Percentiles rank a stretch among this genome's conserved stretches.
phyloP scores from a whole-genome alignment of 257 asterid species.

The Lycium barbarum region DNA sequence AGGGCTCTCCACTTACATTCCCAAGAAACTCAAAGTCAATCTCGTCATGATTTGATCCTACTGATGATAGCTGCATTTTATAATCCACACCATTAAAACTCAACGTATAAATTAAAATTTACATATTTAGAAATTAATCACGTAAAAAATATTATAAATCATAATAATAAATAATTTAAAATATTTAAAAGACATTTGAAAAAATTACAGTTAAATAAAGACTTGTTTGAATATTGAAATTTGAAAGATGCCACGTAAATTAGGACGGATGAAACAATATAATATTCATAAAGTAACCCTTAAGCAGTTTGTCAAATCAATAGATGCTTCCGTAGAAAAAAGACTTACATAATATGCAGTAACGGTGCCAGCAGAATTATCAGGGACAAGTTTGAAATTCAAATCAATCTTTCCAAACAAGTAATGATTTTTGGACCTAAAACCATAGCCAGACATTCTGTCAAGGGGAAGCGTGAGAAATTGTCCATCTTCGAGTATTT shows the following conservation, averaged over 20 bases:
- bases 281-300: too few relatives aligned
- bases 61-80: constrained; percentile 49
- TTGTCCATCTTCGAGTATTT: constrained; percentile 45
- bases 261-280: too few relatives aligned
- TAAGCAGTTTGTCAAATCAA: too few relatives aligned
- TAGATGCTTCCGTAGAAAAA: too few relatives aligned
- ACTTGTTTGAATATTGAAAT: too few relatives aligned
- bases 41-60: constrained; percentile 58
- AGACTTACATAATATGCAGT: constrained; percentile 18
- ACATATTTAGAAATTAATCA: too few relatives aligned
- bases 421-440: constrained; percentile 50
- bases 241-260: too few relatives aligned
- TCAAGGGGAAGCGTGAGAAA: constrained; percentile 56
- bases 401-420: constrained; percentile 57
- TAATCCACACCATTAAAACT: not conserved
- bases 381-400: constrained; percentile 60
- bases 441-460: constrained; percentile 56
- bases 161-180: too few relatives aligned
- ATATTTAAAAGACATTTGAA: too few relatives aligned
- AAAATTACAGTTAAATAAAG: too few relatives aligned
- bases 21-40: constrained; percentile 69
- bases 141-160: too few relatives aligned
- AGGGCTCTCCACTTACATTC: constrained; percentile 59
- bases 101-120: too few relatives aligned
- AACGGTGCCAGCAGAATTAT: constrained; percentile 59